phyloP scores from a whole-genome alignment of 352 stramenopile species.

The Pythium monospermum region DNA sequence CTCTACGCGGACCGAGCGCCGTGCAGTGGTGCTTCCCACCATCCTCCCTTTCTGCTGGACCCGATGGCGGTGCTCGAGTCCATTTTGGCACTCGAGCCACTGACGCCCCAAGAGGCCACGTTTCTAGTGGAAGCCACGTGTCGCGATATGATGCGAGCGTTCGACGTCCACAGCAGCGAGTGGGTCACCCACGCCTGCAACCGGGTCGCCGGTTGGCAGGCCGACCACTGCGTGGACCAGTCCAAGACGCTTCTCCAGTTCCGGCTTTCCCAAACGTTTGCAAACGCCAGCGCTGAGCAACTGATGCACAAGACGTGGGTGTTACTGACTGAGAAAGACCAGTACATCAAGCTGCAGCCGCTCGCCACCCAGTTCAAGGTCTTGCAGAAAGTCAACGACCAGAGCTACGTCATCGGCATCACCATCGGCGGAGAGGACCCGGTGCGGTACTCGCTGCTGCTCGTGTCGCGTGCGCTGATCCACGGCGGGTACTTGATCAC shows the following conservation, averaged over 20 bases:
- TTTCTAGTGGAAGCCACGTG: conserved; percentile 49
- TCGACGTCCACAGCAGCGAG: conserved; percentile 14
- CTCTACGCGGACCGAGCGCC: too few species aligned
- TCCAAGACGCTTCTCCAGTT: conserved; percentile 39
- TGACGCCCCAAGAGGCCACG: conserved; percentile 34
- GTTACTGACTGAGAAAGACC: conserved; percentile 43
- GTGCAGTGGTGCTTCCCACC: too few species aligned
- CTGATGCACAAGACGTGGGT: conserved; percentile 70
- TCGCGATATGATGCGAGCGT: conserved; percentile 57
- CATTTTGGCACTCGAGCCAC: conserved; percentile 35
- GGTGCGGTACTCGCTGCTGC: conserved; percentile 44
- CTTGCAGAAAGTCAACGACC: conserved; percentile 50
- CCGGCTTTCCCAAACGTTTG: conserved; percentile 54
- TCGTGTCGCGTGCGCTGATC: conserved; percentile 58
- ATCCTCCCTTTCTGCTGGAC: background rate
- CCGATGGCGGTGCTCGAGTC: conserved; percentile 41
- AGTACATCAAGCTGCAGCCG: conserved; percentile 61
- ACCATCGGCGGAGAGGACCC: conserved; percentile 30
- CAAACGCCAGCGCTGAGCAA: conserved; percentile 33
- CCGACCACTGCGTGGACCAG: conserved; percentile 34
- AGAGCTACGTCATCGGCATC: conserved; percentile 56
- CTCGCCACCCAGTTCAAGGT: conserved; percentile 41
- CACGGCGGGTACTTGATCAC: conserved; percentile 60
- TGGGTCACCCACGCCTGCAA: conserved; percentile 36
- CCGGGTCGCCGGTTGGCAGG: conserved; percentile 48